Evolutionary conservation across 2,329 filamentous ascomycete genomes (phyloP), one percentile per base, ranked within the genome.

Genomic region (Daldinia eschscholtzii): DNA sequence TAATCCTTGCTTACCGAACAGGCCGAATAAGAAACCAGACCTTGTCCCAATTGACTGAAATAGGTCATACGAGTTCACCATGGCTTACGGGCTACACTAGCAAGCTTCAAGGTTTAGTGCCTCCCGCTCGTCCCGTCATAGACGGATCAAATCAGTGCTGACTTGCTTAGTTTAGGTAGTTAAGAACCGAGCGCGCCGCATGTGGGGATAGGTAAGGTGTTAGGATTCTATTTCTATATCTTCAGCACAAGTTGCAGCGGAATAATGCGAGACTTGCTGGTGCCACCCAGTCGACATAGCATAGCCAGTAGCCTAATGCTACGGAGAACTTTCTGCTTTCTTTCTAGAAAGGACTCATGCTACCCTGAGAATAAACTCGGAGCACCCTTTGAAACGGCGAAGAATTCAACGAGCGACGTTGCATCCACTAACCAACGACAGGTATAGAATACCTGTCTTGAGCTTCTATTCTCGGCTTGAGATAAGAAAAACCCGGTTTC

Each of bases 401-500:
- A 57, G 35, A 65, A 20, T 61, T 53, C 46, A 37, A 64, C 42
- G 46, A 63, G 55, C 52, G 35, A 71, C 48, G 67, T 70, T 68
- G 62, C 67, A 72, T 64, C 67, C 52, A 13, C 57, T 58, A 59
- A 26, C 61, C 58, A 50, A 48, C 56, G 59, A 57, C 50, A 61
- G 35, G 61, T 39, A 62, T 58, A 53, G 57, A 57, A 57, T 7
- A 48, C 6, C 26, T 58, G 52, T 65, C 46, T 60, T n/a, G 52
- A 18, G 58, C 59, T 71, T 30, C 67, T 71, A 67, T 70, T 72
- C 67, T 64, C 53, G 62, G 64, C 55, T 61, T 30, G n/a, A 60
- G 30, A 58, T 61, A 55, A 61, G 42, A 7, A 30, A 26, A 50
- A 37, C 9, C 15, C 20, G 35, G 61, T 66, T 67, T 70, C 67